Conservation (phyloP, 257 asterid species). For the Anisodus tanguticus region DNA sequence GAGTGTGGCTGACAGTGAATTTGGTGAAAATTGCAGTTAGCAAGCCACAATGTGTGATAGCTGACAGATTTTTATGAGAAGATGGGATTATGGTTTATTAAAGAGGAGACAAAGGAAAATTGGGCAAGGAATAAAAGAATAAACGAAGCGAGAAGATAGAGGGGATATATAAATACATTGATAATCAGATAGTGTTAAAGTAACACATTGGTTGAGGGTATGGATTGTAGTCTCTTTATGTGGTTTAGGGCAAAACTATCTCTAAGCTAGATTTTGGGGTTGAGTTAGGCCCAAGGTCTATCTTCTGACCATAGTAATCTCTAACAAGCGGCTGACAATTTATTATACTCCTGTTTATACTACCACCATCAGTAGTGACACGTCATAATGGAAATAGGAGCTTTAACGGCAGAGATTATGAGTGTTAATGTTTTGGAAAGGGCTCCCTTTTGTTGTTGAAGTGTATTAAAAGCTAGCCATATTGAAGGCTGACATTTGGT, state of each 20-base stretch:
- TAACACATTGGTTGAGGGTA: neutral
- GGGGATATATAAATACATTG: neutral
- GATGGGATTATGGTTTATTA: neutral
- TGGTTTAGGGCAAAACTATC: neutral
- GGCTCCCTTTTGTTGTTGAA: neutral
- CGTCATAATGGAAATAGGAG: neutral
- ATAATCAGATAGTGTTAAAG: constrained; percentile 4
- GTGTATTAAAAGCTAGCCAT: neutral
- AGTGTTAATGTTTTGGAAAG: constrained; percentile 9
- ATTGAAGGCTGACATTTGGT: neutral
- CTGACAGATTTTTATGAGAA: neutral
- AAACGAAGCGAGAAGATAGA: neutral
- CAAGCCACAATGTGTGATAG: neutral
- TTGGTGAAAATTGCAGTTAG: constrained; percentile 9
- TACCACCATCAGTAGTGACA: constrained; percentile 3
- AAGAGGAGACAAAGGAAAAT: neutral
- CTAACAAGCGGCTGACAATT: neutral
- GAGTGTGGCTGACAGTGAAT: constrained; percentile 1
- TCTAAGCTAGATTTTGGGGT: neutral
- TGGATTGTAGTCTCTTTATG: neutral
- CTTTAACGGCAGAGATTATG: neutral
- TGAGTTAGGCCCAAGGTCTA: neutral
- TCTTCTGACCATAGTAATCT: neutral
- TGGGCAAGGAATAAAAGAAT: constrained; percentile 5
- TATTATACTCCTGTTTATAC: neutral